Conservation (phyloP, 2,329 filamentous ascomycete species). For the Diaporthe sp. region DNA sequence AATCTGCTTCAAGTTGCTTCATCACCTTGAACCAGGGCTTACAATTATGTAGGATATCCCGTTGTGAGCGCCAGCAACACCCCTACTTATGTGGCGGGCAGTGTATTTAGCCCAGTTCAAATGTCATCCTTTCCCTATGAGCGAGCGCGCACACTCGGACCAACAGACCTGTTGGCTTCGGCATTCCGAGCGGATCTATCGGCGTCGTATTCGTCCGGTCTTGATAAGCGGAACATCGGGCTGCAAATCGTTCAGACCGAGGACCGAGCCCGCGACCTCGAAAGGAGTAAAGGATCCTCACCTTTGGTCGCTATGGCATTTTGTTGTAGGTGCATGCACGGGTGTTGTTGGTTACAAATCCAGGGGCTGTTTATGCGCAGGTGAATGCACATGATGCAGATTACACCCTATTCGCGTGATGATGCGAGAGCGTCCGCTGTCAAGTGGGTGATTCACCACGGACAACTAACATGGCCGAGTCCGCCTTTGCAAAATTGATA, state of each 20-base stretch:
- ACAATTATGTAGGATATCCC: too few species aligned
- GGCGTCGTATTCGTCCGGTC: neutral
- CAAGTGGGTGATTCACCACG: neutral
- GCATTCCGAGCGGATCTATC: neutral
- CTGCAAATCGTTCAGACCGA: neutral
- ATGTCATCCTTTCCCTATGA: too few species aligned
- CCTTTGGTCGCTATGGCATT: neutral
- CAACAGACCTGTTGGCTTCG: neutral
- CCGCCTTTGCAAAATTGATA: neutral
- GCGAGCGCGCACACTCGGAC: neutral
- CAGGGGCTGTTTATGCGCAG: neutral
- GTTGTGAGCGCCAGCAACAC: neutral
- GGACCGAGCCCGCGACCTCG: neutral
- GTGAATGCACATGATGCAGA: neutral
- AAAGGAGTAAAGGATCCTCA: neutral
- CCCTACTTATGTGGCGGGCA: neutral
- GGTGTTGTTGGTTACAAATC: neutral
- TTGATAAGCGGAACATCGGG: neutral
- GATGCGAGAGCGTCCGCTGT: neutral
- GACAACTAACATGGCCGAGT: neutral
- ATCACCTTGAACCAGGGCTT: neutral
- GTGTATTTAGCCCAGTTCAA: neutral
- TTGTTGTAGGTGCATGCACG: too few species aligned
- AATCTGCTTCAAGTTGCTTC: neutral
- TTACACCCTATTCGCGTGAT: neutral